Percentiles rank a stretch among this genome's conserved stretches.
These are phyloP conservation scores for Meyerozyma elateridarum DNA, from an alignment of 1,139 yeast species.

Conservation along the genomic window DNA sequence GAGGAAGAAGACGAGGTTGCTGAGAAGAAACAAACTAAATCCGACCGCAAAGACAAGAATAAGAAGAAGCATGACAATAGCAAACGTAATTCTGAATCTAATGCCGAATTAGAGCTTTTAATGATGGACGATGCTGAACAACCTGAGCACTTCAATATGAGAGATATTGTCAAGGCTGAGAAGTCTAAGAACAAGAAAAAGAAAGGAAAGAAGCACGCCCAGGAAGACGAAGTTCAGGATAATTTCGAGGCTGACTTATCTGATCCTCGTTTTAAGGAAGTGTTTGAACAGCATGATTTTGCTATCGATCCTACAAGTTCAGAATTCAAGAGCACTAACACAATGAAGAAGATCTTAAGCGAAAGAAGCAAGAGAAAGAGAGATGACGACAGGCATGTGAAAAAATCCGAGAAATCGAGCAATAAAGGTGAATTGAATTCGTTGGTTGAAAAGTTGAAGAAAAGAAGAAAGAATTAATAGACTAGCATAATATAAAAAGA, in stretches of 20 bases:
- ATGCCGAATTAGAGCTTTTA: constrained; percentile 70
- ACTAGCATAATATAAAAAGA: not conserved
- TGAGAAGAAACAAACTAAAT: constrained; percentile 11
- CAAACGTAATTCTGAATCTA: constrained; percentile 38
- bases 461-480: constrained; percentile 10
- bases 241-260: constrained; percentile 62
- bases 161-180: constrained; percentile 68
- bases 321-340: constrained; percentile 80
- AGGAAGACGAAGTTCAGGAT: constrained; percentile 45
- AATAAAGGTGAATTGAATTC: constrained; percentile 13
- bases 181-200: constrained; percentile 51
- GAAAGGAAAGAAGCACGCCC: constrained; percentile 38
- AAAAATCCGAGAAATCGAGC: constrained; percentile 13
- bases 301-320: constrained; percentile 90
- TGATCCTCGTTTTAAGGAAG: constrained; percentile 85
- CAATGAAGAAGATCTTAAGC: constrained; percentile 76
- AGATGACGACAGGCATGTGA: constrained; percentile 8
- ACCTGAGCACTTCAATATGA: constrained; percentile 70
- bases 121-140: constrained; percentile 55
- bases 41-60: constrained; percentile 11
- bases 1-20: constrained; percentile 32
- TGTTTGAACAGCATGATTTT: constrained; percentile 83
- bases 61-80: constrained; percentile 13
- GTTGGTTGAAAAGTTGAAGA: constrained; percentile 26
- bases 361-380: constrained; percentile 62